A percentile compares a stretch with the other conserved stretches of the same genome.
These are phyloP conservation scores for Exophiala mesophila DNA, from an alignment of 2,329 filamentous ascomycete species.

Conservation along the genomic window DNA sequence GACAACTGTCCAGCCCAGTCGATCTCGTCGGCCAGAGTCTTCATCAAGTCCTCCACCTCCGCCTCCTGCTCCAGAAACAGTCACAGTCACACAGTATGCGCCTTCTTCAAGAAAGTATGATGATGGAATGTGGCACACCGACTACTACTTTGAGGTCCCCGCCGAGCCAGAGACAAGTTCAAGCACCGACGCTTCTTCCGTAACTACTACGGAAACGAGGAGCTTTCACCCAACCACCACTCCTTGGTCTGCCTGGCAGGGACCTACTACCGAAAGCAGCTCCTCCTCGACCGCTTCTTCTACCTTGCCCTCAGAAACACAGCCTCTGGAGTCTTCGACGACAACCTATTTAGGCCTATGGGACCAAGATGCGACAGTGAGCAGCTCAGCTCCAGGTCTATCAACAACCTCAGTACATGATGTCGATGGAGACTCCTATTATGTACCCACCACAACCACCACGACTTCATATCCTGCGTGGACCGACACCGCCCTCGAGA, in stretches of 20 bases:
- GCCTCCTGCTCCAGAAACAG: constrained; percentile 8
- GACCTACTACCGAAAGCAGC: neutral
- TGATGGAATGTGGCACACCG: constrained; percentile 31
- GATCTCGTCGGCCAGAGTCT: no score
- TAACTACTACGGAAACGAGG: constrained; percentile 3
- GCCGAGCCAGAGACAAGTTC: constrained; percentile 7
- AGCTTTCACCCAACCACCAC: neutral
- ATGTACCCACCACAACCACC: neutral
- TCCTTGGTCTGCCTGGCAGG: neutral
- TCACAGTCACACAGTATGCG: constrained; percentile 22
- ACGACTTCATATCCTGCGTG: neutral
- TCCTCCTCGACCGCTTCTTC: constrained; percentile 1
- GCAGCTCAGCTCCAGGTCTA: neutral
- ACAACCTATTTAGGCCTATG: neutral
- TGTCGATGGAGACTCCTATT: neutral
- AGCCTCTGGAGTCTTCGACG: neutral
- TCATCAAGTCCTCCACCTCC: constrained; percentile 3
- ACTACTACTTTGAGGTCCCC: constrained; percentile 24
- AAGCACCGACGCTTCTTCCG: constrained; percentile 3
- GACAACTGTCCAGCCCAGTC: neutral
- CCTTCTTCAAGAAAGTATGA: constrained; percentile 27
- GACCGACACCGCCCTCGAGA: neutral
- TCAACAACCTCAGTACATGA: no score
- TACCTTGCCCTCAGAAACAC: neutral
- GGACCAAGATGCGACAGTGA: neutral